phyloP scores from a whole-genome alignment of 1,284 basidiomycete species.

The Binderoboletus segoi region DNA sequence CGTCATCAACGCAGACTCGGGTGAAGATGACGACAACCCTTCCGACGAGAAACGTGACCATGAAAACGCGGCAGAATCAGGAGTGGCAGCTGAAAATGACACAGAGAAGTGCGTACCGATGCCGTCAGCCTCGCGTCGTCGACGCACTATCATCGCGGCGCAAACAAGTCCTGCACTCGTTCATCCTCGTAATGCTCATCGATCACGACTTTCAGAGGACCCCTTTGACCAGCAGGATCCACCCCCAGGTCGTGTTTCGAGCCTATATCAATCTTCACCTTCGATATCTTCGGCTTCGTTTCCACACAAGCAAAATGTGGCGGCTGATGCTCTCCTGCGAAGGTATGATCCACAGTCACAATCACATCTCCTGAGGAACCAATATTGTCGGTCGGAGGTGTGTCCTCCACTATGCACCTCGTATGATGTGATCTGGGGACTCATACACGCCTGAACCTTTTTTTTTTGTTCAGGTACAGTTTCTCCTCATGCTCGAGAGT shows the following conservation, averaged over 20 bases:
- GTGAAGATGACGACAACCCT: slow-evolving; percentile 42
- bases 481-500: slow-evolving; percentile 87
- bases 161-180: slow-evolving; percentile 72
- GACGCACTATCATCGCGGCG: slow-evolving; percentile 57
- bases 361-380: slow-evolving; percentile 75
- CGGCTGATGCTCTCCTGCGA: slow-evolving; percentile 57
- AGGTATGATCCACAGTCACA: slow-evolving; percentile 73
- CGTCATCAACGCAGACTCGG: slow-evolving; percentile 32
- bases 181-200: slow-evolving; percentile 53
- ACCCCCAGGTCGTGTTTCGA: slow-evolving; percentile 38
- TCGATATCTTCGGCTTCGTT: slow-evolving; percentile 55
- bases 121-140: slow-evolving; percentile 34
- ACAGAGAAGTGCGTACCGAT: slow-evolving; percentile 22
- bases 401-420: slow-evolving; percentile 21
- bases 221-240: slow-evolving; percentile 71
- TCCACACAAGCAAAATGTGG: slow-evolving; percentile 45
- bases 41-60: slow-evolving; percentile 33
- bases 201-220: slow-evolving; percentile 65
- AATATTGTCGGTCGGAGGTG: slow-evolving; percentile 92
- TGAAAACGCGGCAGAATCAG: slow-evolving; percentile 17
- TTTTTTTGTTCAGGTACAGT: slow-evolving; percentile 61
- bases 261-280: slow-evolving; percentile 68
- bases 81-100: slow-evolving; percentile 16
- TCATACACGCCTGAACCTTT: slow-evolving; percentile 2
- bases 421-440: neutral